Percentiles rank a stretch among this genome's conserved stretches.
Conservation (phyloP, 2,329 filamentous ascomycete species). For the Ilyonectria destructans region DNA sequence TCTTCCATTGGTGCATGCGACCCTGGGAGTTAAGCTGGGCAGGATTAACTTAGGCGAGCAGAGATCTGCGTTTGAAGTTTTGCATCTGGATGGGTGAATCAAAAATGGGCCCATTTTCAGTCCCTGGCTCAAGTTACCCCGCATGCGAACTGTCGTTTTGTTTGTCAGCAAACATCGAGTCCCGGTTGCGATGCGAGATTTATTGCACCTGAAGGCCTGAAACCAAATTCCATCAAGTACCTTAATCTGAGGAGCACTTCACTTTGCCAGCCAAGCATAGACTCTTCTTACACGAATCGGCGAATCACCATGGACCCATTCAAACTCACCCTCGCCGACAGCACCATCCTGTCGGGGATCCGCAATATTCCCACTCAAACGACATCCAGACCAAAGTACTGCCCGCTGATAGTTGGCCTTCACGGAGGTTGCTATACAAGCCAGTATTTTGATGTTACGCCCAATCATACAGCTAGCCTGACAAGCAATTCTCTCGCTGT, state of each 20-base stretch:
- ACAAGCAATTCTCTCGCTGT: conserved; percentile 37
- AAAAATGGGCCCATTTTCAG: too few relatives aligned
- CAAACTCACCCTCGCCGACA: conserved; percentile 31
- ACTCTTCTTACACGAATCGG: neutral
- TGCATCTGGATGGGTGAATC: too few relatives aligned
- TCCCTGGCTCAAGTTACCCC: neutral
- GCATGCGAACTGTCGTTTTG: neutral
- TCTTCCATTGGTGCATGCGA: conserved; percentile 16
- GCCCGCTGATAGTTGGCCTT: conserved; percentile 41
- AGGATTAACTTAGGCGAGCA: too few relatives aligned
- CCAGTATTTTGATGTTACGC: conserved; percentile 42
- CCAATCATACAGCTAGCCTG: conserved; percentile 32
- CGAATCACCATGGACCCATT: conserved; percentile 35
- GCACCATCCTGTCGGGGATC: conserved; percentile 35
- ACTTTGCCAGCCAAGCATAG: neutral
- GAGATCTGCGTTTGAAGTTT: too few relatives aligned
- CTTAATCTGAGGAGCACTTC: neutral
- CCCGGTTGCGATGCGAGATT: conserved; percentile 4
- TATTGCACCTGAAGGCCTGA: neutral
- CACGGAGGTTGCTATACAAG: conserved; percentile 43
- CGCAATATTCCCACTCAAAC: conserved; percentile 31
- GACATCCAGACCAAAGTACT: conserved; percentile 24
- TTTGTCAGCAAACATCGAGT: conserved; percentile 16
- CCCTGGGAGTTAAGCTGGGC: too few relatives aligned
- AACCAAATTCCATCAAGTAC: too few relatives aligned